A percentile compares a stretch with the other conserved stretches of the same genome.
These are phyloP conservation scores for Pythium insidiosum DNA, from an alignment of 352 stramenopile species.

Conservation along the genomic window DNA sequence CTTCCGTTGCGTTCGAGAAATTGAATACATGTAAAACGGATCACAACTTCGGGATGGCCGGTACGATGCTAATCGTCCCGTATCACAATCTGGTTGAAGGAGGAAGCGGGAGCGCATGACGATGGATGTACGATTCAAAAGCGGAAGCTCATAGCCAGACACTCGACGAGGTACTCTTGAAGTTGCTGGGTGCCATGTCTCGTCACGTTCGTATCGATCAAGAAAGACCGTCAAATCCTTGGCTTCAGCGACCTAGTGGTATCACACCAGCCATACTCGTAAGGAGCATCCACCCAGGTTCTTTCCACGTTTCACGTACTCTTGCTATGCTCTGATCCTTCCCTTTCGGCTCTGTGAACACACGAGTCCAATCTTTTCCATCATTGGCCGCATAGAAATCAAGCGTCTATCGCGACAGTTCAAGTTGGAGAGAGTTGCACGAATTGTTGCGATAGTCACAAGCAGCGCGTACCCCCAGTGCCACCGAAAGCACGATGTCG, in stretches of 20 bases:
- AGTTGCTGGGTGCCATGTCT: conserved; percentile 16
- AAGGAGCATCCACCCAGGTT: too few relatives aligned
- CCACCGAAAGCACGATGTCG: conserved; percentile 78
- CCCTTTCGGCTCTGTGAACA: conserved; percentile 58
- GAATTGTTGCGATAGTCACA: too few relatives aligned
- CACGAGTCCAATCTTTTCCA: conserved; percentile 39
- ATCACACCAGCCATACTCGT: background rate
- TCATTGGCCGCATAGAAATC: conserved; percentile 72
- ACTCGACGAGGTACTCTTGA: conserved; percentile 51
- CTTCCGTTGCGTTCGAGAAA: too few relatives aligned
- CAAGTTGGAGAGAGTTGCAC: too few relatives aligned
- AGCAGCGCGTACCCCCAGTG: conserved; percentile 45
- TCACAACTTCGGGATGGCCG: conserved; percentile 43
- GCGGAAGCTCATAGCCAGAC: conserved; percentile 71
- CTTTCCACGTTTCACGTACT: conserved; percentile 23
- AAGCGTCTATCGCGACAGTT: conserved; percentile 61
- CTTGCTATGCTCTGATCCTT: conserved; percentile 18
- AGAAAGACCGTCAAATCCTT: conserved; percentile 82
- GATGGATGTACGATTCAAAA: conserved; percentile 60
- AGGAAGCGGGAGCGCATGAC: conserved; percentile 47
- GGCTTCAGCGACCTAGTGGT: conserved; percentile 39
- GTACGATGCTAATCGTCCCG: conserved; percentile 13
- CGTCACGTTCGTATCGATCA: conserved; percentile 68
- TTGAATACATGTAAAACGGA: too few relatives aligned
- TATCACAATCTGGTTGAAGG: conserved; percentile 28